These are phyloP conservation scores for Aspergillus sp. DNA, from an alignment of 2,329 filamentous ascomycete species.

Conservation along the genomic window DNA sequence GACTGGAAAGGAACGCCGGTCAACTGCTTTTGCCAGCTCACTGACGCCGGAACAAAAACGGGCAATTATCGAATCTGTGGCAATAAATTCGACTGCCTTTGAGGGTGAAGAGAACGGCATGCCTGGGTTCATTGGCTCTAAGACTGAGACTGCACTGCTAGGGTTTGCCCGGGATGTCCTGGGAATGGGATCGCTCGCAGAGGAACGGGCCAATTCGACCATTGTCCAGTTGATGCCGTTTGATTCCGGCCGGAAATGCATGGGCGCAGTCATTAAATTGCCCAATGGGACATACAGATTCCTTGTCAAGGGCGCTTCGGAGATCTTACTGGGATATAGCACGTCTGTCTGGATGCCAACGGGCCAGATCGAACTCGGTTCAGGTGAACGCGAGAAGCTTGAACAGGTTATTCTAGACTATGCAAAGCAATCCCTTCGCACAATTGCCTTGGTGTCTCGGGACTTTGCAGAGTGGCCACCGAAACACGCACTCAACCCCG, in stretches of 20 bases:
- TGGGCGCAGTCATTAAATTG: slow-evolving; percentile 34
- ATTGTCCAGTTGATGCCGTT: slow-evolving; percentile 67
- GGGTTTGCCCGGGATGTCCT: slow-evolving; percentile 62
- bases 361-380: slow-evolving; percentile 4
- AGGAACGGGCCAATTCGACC: slow-evolving; percentile 56
- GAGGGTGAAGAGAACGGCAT: slow-evolving; percentile 54
- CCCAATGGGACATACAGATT: slow-evolving; percentile 26
- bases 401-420: slow-evolving; percentile 28
- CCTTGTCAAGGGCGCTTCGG: slow-evolving; percentile 38
- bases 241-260: slow-evolving; percentile 67
- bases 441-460: slow-evolving; percentile 69
- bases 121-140: slow-evolving; percentile 62
- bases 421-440: slow-evolving; percentile 62
- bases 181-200: slow-evolving; percentile 58
- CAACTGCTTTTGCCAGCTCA: neutral
- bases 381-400: neutral
- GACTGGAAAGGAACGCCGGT: slow-evolving; percentile 9
- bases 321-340: slow-evolving; percentile 29
- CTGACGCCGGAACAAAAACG: slow-evolving; percentile 49
- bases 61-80: slow-evolving; percentile 36
- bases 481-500: slow-evolving; percentile 52
- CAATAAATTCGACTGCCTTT: slow-evolving; percentile 62
- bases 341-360: slow-evolving; percentile 21
- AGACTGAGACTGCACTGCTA: slow-evolving; percentile 69
- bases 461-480: slow-evolving; percentile 69